These are phyloP conservation scores for Vitis rupestris DNA, from an alignment of 164 flowering plant species.

Conservation along the genomic window DNA sequence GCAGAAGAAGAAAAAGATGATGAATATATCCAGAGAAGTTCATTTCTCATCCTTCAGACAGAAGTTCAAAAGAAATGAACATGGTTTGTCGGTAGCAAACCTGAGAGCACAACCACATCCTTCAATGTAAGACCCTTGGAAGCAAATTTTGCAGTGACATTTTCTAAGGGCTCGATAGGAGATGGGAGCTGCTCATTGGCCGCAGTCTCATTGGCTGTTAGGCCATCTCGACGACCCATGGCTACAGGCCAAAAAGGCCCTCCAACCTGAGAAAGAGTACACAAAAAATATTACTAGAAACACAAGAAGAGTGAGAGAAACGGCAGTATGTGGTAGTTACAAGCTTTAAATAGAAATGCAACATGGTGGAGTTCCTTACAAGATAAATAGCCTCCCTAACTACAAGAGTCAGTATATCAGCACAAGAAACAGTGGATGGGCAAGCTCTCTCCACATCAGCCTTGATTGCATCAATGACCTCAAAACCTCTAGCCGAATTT, in stretches of 20 bases:
- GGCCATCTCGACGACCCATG: conserved; percentile 60
- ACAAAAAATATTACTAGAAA: not conserved
- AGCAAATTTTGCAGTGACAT: conserved; percentile 57
- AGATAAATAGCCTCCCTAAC: conserved; percentile 43
- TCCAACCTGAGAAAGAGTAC: conserved; percentile 33
- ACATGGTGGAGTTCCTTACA: conserved; percentile 26
- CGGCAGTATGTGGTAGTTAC: too few relatives aligned
- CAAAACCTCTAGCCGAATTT: conserved; percentile 52
- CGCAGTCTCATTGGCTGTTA: conserved; percentile 41
- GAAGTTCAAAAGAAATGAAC: not conserved
- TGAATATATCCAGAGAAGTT: too few relatives aligned
- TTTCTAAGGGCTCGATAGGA: conserved; percentile 49
- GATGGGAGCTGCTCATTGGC: conserved; percentile 49
- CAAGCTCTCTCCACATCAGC: conserved; percentile 49
- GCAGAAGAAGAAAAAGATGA: too few relatives aligned
- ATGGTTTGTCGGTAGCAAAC: conserved; percentile 20
- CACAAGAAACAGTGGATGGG: conserved; percentile 52
- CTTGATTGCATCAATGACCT: conserved; percentile 55
- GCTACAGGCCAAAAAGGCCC: conserved; percentile 45
- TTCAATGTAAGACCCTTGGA: conserved; percentile 52
- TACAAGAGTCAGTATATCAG: conserved; percentile 50
- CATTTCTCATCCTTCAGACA: not conserved
- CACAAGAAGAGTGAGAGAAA: not conserved
- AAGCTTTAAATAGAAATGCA: too few relatives aligned
- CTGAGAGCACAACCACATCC: conserved; percentile 68